Evolutionary conservation across 495 filamentous ascomycete species (phyloP).

Genomic region (Oidiodendron maius): DNA sequence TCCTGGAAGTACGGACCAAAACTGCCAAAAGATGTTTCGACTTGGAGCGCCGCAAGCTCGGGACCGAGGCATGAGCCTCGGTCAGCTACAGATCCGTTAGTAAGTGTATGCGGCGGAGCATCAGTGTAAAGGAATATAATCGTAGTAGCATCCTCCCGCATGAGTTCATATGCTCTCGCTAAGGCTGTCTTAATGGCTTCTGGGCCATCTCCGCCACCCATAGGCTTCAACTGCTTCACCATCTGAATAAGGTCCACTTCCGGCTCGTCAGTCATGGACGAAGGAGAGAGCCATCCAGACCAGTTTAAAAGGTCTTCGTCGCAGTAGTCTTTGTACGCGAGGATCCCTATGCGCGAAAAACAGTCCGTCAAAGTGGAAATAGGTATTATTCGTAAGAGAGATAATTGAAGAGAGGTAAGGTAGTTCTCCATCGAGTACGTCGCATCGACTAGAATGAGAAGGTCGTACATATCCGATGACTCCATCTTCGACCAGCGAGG

Average conservation of each 20-base stretch:
- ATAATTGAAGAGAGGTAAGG: constrained; percentile 30
- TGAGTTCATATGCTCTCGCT: constrained; percentile 34
- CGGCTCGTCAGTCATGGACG: not conserved
- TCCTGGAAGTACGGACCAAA: constrained; percentile 30
- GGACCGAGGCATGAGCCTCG: constrained; percentile 11
- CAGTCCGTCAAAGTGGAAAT: constrained; percentile 37
- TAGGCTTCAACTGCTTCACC: constrained; percentile 6
- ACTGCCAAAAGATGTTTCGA: constrained; percentile 21
- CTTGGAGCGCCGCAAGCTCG: constrained; percentile 23
- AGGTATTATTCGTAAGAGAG: constrained; percentile 38
- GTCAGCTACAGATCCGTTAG: constrained; percentile 7
- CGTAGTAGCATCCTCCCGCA: constrained; percentile 38
- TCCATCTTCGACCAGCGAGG: not conserved
- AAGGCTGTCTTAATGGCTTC: constrained; percentile 41
- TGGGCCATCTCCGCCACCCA: constrained; percentile 30
- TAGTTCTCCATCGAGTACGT: constrained; percentile 37
- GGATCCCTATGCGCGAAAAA: constrained; percentile 36
- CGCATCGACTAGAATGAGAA: constrained; percentile 36
- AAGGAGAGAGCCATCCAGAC: constrained; percentile 32
- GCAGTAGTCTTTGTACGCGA: constrained; percentile 41
- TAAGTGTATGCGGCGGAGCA: constrained; percentile 35
- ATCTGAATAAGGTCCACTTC: constrained; percentile 2
- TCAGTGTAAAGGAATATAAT: constrained; percentile 42
- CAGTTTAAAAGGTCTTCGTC: constrained; percentile 27
- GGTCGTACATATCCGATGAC: constrained; percentile 21